Conservation (phyloP, 768 basidiomycete species). For the Collybia nuda region DNA sequence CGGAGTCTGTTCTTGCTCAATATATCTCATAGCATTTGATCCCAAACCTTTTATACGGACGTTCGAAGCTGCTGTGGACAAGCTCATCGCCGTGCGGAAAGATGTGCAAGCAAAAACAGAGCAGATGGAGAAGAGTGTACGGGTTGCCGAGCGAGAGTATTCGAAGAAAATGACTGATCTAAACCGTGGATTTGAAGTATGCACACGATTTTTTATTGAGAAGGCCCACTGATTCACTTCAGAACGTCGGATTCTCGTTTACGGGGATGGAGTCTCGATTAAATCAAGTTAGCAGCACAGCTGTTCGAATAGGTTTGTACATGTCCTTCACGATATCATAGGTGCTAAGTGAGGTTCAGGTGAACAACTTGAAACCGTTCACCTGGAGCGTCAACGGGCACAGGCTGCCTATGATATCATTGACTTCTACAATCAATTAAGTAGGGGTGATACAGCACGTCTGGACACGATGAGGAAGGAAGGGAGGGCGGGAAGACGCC, state of each 20-base stretch:
- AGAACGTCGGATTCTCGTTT: conserved; percentile 90
- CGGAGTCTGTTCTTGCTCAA: not conserved
- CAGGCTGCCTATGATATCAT: conserved; percentile 94
- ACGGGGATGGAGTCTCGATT: conserved; percentile 87
- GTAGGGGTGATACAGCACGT: conserved; percentile 72
- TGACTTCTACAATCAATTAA: conserved; percentile 91
- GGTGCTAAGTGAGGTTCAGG: conserved; percentile 43
- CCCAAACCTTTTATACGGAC: conserved; percentile 91
- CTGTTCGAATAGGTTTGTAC: conserved; percentile 83
- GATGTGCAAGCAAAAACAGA: conserved; percentile 90
- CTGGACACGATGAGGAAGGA: conserved; percentile 82
- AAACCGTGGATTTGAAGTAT: conserved; percentile 90
- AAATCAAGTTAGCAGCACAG: conserved; percentile 91
- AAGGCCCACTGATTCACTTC: conserved; percentile 8
- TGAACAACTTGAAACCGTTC: conserved; percentile 94
- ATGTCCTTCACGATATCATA: not conserved
- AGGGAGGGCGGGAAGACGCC: conserved; percentile 83
- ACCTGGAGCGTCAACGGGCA: conserved; percentile 87
- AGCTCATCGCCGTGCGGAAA: conserved; percentile 80
- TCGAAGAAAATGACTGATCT: conserved; percentile 92
- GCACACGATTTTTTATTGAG: conserved; percentile 17
- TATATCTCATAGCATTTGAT: conserved; percentile 69
- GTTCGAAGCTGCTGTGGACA: conserved; percentile 90
- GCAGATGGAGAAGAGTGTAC: conserved; percentile 89
- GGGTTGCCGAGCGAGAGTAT: conserved; percentile 89